These are phyloP conservation scores for Polyplosphaeria fusca DNA, from an alignment of 495 filamentous ascomycete species.

Conservation along the genomic window DNA sequence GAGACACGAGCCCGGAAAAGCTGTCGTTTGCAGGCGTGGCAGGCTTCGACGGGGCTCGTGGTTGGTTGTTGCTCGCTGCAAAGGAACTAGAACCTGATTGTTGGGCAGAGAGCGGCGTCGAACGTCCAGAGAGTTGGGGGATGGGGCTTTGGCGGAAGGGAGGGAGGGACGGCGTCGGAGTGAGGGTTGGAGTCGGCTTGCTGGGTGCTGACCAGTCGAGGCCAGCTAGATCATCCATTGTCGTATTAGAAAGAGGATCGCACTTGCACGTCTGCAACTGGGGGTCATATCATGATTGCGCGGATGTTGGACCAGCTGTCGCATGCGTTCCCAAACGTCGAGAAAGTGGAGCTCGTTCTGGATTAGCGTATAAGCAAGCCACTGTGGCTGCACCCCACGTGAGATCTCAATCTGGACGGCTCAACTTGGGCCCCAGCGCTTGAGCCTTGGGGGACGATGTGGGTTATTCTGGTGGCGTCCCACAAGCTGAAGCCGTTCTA, in stretches of 20 bases:
- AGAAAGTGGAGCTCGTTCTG: too few relatives aligned
- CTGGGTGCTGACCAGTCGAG: slow-evolving; percentile 52
- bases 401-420: too few relatives aligned
- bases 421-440: too few relatives aligned
- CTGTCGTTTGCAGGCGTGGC: slow-evolving; percentile 70
- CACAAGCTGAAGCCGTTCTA: too few relatives aligned
- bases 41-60: slow-evolving; percentile 49
- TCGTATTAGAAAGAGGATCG: neutral
- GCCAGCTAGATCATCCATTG: slow-evolving; percentile 59
- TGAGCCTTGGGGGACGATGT: too few relatives aligned
- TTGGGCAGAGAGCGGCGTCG: slow-evolving; percentile 60
- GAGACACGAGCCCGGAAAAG: slow-evolving; percentile 84
- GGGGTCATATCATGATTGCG: neutral
- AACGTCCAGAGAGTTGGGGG: slow-evolving; percentile 56
- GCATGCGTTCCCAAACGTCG: too few relatives aligned
- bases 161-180: slow-evolving; percentile 56
- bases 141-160: slow-evolving; percentile 61
- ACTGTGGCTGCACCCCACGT: too few relatives aligned
- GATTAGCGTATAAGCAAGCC: too few relatives aligned
- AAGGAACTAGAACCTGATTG: slow-evolving; percentile 40
- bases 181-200: slow-evolving; percentile 49
- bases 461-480: too few relatives aligned
- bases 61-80: neutral
- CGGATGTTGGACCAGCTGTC: neutral
- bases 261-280: neutral